A percentile compares a stretch with the other conserved stretches of the same genome.
Conservation (phyloP, 164 flowering plant genomes). For the Kingdonia uniflora region DNA sequence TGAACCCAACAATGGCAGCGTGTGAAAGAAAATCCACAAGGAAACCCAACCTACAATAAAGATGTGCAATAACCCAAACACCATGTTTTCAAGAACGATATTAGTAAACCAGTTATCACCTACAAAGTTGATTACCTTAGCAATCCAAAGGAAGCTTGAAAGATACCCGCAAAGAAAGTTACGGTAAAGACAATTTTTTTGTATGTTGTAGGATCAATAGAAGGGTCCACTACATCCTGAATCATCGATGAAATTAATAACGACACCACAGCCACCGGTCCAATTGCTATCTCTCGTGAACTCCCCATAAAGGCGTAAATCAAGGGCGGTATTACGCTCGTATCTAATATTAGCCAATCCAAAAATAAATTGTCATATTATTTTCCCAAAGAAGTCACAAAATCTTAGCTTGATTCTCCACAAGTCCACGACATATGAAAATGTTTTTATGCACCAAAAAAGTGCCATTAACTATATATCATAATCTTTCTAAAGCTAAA, state of each 20-base stretch:
- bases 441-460: too few species aligned
- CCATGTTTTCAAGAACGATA: background rate
- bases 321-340: constrained; percentile 78
- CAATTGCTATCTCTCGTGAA: constrained; percentile 81
- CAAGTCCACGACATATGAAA: too few species aligned
- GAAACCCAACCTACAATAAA: constrained; percentile 58
- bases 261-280: constrained; percentile 89
- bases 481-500: too few species aligned
- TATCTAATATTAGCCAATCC: constrained; percentile 37
- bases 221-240: constrained; percentile 45
- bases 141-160: constrained; percentile 65
- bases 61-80: background rate
- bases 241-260: constrained; percentile 55
- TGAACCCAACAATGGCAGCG: constrained; percentile 88
- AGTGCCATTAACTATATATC: too few species aligned
- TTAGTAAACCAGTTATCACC: too few species aligned
- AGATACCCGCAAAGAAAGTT: constrained; percentile 73
- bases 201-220: constrained; percentile 47
- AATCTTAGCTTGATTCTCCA: too few species aligned
- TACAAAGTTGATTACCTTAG: constrained; percentile 52
- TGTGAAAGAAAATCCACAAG: constrained; percentile 84
- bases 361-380: background rate
- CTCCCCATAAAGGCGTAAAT: constrained; percentile 82
- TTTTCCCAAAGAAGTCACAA: too few species aligned
- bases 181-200: constrained; percentile 51